Evolutionary conservation across 495 filamentous ascomycete species (phyloP).

Genomic region (Mytilinidion resinicola): DNA sequence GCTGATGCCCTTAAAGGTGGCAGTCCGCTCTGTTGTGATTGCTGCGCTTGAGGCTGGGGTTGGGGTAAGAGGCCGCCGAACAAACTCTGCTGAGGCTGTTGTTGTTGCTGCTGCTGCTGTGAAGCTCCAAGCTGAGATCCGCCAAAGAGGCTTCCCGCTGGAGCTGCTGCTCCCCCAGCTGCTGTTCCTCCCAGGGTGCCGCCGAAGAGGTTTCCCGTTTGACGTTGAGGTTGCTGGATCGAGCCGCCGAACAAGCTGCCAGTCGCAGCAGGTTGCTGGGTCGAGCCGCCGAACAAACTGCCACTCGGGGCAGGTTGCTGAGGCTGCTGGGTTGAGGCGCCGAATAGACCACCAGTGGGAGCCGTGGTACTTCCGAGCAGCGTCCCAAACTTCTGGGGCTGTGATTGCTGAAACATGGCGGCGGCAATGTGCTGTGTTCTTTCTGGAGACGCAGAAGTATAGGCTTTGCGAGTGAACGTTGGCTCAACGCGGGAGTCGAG

Average conservation of each 20-base stretch:
- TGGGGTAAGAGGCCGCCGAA: conserved; percentile 23
- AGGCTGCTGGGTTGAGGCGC: conserved; percentile 10
- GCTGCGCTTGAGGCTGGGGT: conserved; percentile 15
- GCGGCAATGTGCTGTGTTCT: too few species aligned
- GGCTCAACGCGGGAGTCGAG: too few species aligned
- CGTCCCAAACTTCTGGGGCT: conserved; percentile 30
- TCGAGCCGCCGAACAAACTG: conserved; percentile 10
- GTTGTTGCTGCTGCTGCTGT: conserved; percentile 36
- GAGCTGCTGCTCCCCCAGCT: conserved; percentile 20
- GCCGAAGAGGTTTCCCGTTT: conserved; percentile 15
- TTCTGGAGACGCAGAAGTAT: too few species aligned
- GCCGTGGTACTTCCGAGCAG: conserved; percentile 39
- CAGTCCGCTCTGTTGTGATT: conserved; percentile 37
- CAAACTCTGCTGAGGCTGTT: conserved; percentile 18
- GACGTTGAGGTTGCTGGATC: conserved; percentile 14
- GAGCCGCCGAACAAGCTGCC: conserved; percentile 32
- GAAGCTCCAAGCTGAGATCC: not conserved
- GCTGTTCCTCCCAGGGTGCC: not conserved
- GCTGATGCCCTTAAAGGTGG: conserved; percentile 37
- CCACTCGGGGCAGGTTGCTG: conserved; percentile 1
- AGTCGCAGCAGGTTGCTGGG: conserved; percentile 19
- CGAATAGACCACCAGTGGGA: conserved; percentile 34
- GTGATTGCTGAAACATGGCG: not conserved
- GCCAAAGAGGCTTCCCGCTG: conserved; percentile 30
- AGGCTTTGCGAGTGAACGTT: too few species aligned